Evolutionary conservation across 148 eudicot species (phyloP), one percentile per base, ranked within the genome.

Genomic region (Mesembryanthemum crystallinum): DNA sequence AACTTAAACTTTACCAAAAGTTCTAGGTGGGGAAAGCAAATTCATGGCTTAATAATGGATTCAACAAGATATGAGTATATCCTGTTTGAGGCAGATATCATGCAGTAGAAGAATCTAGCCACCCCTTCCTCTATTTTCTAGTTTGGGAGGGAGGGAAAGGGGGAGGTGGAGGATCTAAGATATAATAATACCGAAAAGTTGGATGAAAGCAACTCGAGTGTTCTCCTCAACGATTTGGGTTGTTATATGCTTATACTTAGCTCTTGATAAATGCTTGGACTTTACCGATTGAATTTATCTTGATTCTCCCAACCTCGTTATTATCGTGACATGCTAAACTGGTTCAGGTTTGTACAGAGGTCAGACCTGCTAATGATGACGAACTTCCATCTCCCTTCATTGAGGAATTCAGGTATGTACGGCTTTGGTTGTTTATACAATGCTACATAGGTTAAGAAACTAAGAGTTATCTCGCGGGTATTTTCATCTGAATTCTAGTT

Each of bases 371-470:
- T 66, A 83, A 49, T 76, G 92, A 95, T 82, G 98, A 95, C 78
- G 98, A 95, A 82, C 96, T 95, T 86, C 92, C 97, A 67, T 89
- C 96, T 52, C 78, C 87, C 51, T 95, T 85, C 74, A 79, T 95
- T 69, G 97, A 95, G 81, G 98, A 95, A 60, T 89, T 88, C 77
- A 84, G 98, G 97, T 92, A 80, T 63, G 83, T 77, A 55, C 32
- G 32, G 4, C n/a, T 73, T 77, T 66, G 13, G 20, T 65, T 20
- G 29, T 47, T 73, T 62, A 35, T 35, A 3, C 39, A 35, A 35
- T 35, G 39, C 39, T 35, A 35, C 39, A 35, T 35, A 32, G 20
- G 29, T 35, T 29, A 0, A 27, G 7, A 72, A 63, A 72, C 58
- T 30, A 71, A 18, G 60, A 33, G 71, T 45, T 23, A 4, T 14